These are phyloP conservation scores for Fusarium kyushuense DNA, from an alignment of 2,329 filamentous ascomycete genomes.

Conservation along the genomic window DNA sequence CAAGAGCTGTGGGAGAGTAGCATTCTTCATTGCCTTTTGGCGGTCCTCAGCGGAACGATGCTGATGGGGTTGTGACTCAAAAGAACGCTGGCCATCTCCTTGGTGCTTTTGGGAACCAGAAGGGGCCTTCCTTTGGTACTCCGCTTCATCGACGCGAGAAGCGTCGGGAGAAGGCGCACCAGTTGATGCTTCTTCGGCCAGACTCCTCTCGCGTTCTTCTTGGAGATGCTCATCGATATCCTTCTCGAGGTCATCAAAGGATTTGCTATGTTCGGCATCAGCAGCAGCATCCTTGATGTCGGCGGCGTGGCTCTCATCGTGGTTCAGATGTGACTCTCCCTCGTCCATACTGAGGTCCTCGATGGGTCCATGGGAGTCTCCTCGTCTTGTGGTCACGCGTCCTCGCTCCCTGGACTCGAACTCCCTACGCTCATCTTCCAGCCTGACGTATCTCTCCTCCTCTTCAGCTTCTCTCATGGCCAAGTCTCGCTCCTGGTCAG, in stretches of 20 bases:
- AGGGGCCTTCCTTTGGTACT: constrained; percentile 53
- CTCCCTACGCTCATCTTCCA: constrained; percentile 44
- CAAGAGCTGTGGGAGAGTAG: constrained; percentile 66
- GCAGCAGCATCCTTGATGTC: constrained; percentile 17
- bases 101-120: constrained; percentile 15
- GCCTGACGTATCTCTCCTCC: constrained; percentile 49
- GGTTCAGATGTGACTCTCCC: constrained; percentile 23
- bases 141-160: constrained; percentile 44
- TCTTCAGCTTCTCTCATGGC: constrained; percentile 54
- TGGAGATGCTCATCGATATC: constrained; percentile 39
- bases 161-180: constrained; percentile 17
- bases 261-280: constrained; percentile 23
- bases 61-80: not conserved
- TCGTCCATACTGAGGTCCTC: constrained; percentile 26
- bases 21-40: constrained; percentile 53
- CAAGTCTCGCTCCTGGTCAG: constrained; percentile 58
- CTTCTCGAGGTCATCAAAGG: constrained; percentile 40
- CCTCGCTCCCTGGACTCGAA: constrained; percentile 49
- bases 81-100: constrained; percentile 16
- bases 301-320: constrained; percentile 14
- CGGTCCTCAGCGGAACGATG: constrained; percentile 42
- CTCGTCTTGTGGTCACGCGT: constrained; percentile 28
- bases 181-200: constrained; percentile 23
- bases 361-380: constrained; percentile 20
- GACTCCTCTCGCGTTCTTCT: constrained; percentile 38